These are phyloP conservation scores for Escovopsis sp. DNA, from an alignment of 2,329 filamentous ascomycete genomes.

Conservation along the genomic window DNA sequence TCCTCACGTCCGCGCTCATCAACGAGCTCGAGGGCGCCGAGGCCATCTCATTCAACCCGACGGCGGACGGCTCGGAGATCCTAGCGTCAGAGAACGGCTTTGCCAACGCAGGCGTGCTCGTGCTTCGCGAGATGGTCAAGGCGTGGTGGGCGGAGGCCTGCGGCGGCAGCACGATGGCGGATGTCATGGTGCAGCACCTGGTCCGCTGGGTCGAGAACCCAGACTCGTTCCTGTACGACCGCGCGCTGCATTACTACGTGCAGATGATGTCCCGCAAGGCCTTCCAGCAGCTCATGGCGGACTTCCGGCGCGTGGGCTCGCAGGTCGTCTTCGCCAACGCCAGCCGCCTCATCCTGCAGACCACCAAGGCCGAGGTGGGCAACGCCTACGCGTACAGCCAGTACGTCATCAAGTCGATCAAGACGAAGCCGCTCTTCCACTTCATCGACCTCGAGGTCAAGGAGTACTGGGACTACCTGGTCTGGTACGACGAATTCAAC, in stretches of 20 bases:
- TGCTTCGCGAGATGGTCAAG: conserved; percentile 96
- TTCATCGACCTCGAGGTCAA: conserved; percentile 96
- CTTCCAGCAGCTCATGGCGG: conserved; percentile 89
- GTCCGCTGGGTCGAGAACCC: conserved; percentile 95
- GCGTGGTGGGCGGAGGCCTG: conserved; percentile 96
- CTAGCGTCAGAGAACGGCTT: conserved; percentile 83
- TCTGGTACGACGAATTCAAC: conserved; percentile 99
- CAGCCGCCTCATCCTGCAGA: conserved; percentile 81
- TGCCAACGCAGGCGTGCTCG: conserved; percentile 75
- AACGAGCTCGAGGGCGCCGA: conserved; percentile 90
- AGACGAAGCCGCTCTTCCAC: conserved; percentile 86
- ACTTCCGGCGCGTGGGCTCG: conserved; percentile 88
- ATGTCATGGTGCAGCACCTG: conserved; percentile 92
- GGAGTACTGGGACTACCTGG: conserved; percentile 97
- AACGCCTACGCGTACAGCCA: conserved; percentile 95
- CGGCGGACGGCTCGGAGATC: conserved; percentile 27
- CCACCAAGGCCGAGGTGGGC: conserved; percentile 88
- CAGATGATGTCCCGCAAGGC: conserved; percentile 98
- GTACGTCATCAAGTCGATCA: conserved; percentile 96
- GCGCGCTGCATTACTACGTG: conserved; percentile 88
- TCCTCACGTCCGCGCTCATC: conserved; percentile 88
- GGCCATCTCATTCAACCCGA: conserved; percentile 62
- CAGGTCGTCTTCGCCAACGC: conserved; percentile 91
- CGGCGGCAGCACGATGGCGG: conserved; percentile 81
- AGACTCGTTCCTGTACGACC: conserved; percentile 87